Base-by-base conservation (phyloP, 192 early-diverging fungal species). In the Backusella sp. region DNA sequence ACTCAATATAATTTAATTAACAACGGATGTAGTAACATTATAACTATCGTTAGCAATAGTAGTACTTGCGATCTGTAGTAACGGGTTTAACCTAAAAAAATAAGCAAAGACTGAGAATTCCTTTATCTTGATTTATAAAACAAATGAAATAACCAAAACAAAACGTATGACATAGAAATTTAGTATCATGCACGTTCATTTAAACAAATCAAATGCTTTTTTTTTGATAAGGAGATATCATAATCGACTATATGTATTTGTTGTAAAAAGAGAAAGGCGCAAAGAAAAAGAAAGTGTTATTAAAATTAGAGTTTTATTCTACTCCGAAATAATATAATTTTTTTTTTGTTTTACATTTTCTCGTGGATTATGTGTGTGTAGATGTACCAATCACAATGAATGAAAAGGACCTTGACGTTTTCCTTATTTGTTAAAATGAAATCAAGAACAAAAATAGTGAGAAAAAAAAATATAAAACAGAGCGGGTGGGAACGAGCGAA, bases 341-440 rank as follows among this genome's bases (percentile, higher is more conserved):
- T 52, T 52, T 19, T 52, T 19, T 52, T 52, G 15, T 53, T 21
- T 21, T 53, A 62, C 26, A 62, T 26, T 28, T 62, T 28, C 26
- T 62, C 56, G 56, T 26, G 56, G 11, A 11, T 28, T 62, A 28
- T 62, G 56, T 62, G 3, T 62, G 26, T 28, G 26, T 9, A 62
- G 23, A 62, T 28, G 56, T 62, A 62, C 56, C 56, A 62, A 62
- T 62, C 56, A 62, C 11, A 62, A 28, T 62, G 23, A 62, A 62
- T 62, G 56, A 28, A 62, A 62, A n/a, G 12, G 23, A 5, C 9
- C 21, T 62, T 62, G 56, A 62, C 56, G 56, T 62, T 62, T 62
- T 62, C 56, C 56, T 62, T 62, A 62, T 62, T 62, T 62, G 56
- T 62, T 62, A 62, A 62, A 62, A 62, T 62, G 56, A 62, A 62